phyloP scores from a whole-genome alignment of 163 green algal genomes.

The Chlamydomonas reinhardtii region DNA sequence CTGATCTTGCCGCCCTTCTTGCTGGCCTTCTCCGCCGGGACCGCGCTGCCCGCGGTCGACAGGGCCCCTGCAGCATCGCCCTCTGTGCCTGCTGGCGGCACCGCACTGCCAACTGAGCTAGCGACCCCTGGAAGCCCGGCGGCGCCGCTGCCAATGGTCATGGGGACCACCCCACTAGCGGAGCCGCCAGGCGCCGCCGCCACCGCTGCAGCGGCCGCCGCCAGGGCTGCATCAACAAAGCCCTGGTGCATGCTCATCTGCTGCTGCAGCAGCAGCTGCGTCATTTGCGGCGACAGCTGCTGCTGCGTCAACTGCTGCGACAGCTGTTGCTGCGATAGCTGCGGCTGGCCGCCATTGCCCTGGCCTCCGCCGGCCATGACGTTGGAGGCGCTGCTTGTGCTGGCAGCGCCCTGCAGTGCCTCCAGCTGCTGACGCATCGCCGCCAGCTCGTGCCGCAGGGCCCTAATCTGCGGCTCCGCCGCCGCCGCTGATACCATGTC shows the following conservation, averaged over 20 bases:
- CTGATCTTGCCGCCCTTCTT: neutral
- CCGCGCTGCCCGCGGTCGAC: neutral
- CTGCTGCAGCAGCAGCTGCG: neutral
- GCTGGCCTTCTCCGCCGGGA: neutral
- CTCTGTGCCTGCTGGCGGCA: too few species aligned
- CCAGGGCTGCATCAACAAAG: too few species aligned
- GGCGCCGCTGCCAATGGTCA: neutral
- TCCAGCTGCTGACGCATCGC: conserved; percentile 52
- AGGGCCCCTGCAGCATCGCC: too few species aligned
- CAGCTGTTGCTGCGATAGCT: neutral
- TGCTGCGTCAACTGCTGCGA: neutral
- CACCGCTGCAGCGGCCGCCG: too few species aligned
- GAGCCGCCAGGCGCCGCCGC: neutral
- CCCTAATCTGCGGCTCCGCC: conserved; percentile 46
- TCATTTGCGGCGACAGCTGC: too few species aligned
- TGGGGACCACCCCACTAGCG: neutral
- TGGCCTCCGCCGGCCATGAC: neutral
- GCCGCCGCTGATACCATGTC: neutral
- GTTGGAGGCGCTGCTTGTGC: neutral
- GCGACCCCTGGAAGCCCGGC: neutral
- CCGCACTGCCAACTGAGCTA: too few species aligned
- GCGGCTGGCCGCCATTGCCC: neutral
- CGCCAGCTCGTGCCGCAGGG: conserved; percentile 42
- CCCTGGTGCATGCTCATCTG: too few species aligned
- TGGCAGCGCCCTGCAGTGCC: neutral